Base-by-base conservation (phyloP, 164 flowering plant species). In the Liriodendron chinense region DNA sequence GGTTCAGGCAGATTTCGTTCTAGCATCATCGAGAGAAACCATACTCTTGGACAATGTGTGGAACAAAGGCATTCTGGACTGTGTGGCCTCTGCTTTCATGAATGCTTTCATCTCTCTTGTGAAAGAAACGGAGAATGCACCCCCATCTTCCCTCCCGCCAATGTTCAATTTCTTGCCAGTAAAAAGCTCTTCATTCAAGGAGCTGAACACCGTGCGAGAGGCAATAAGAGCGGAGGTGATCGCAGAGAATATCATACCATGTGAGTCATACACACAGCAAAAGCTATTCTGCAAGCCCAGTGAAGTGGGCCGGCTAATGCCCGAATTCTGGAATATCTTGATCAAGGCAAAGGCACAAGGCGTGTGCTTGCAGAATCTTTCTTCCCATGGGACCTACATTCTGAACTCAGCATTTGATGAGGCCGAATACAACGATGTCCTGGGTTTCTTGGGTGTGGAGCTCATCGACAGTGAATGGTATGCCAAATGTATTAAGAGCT, bases 1-100 rank as follows among this genome's bases (percentile, higher is more conserved):
- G 65, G 84, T 90, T 68, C 90, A 78, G 72, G 90, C 92, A 0
- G 92, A 90, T 81, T 90, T 90, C 68, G 28, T 88, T 24, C 76
- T 87, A 0, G 77, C 87, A 21, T 88, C 93, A 9, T 90, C 93
- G 10, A 79, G 91, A 70, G 90, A 90, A 65, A 82, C 83, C 1
- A 84, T 90, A 14, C 81, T 87, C 7, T 71, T 83, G 78, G 89
- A 89, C 48, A 72, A 82, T 65, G 83, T 74, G 61, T 89, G 94
- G 94, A 90, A 90, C 77, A 72, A 23, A 56, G 83, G 84, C 16
- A 84, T 82, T 50, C 72, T 82, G 14, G 71, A 80, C 4, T 73
- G 77, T 50, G 80, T 84, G 1, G 75, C 86, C 48, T 47, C 75
- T 7, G 79, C 78, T 16, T 82, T 84, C 69, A 47, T 80, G 34